Evolutionary conservation across 768 basidiomycete genomes (phyloP).

Genomic region (Mycena capillaripes): DNA sequence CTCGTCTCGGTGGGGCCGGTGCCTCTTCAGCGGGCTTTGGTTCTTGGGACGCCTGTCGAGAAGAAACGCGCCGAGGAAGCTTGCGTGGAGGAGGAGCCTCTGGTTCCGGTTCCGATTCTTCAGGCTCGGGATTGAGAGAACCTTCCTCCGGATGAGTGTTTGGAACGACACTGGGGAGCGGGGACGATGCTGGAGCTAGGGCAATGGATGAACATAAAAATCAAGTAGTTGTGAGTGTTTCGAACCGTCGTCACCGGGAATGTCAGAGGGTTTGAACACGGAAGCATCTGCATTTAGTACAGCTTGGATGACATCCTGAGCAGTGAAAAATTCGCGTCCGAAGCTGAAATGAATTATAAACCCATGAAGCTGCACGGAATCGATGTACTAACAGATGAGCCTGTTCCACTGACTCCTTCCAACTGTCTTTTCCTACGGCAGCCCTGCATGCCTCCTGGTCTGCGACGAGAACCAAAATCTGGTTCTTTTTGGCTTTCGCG

Average conservation of each 20-base stretch:
- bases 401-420: constrained; percentile 66
- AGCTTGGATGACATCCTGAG: constrained; percentile 67
- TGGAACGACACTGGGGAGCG: constrained; percentile 63
- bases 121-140: constrained; percentile 48
- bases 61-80: constrained; percentile 54
- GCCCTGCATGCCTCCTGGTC: constrained; percentile 61
- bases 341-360: constrained; percentile 45
- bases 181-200: constrained; percentile 45
- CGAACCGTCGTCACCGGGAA: constrained; percentile 30
- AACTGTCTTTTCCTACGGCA: constrained; percentile 67
- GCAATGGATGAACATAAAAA: constrained; percentile 4
- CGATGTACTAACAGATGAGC: constrained; percentile 61
- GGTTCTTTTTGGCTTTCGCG: constrained; percentile 64
- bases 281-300: constrained; percentile 55
- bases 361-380: neutral
- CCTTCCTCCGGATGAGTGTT: constrained; percentile 69
- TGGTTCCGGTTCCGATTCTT: constrained; percentile 35
- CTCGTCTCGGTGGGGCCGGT: constrained; percentile 48
- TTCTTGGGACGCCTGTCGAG: constrained; percentile 58
- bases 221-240: neutral
- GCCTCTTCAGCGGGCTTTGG: constrained; percentile 41
- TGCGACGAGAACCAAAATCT: constrained; percentile 66
- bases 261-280: constrained; percentile 40
- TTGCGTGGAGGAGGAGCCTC: constrained; percentile 14
- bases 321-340: constrained; percentile 57